Conservation (phyloP, 805 yeast species). For the Cephaloascus fragrans region DNA sequence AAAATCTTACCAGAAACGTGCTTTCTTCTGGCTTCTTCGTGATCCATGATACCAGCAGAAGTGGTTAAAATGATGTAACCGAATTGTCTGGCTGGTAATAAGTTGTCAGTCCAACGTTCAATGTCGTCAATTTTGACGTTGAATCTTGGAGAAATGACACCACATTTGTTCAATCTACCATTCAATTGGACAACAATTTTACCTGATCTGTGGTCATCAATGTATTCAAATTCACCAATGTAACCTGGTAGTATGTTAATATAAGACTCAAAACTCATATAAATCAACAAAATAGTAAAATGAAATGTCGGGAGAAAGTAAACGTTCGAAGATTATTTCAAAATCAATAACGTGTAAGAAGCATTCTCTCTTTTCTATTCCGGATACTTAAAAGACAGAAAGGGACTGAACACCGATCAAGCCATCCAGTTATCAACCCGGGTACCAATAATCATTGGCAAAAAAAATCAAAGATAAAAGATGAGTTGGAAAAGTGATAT, state of each 20-base stretch:
- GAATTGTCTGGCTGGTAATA: conserved; percentile 98
- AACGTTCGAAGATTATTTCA: conserved; percentile 35
- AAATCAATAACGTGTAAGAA: conserved; percentile 54
- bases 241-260: conserved; percentile 9
- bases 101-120: conserved; percentile 98
- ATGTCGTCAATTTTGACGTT: conserved; percentile 91
- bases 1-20: conserved; percentile 98
- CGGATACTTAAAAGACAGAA: conserved; percentile 98
- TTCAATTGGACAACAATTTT: conserved; percentile 36
- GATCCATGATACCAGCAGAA: conserved; percentile 99
- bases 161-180: conserved; percentile 98
- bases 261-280: background rate
- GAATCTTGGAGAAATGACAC: conserved; percentile 98
- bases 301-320: conserved; percentile 56
- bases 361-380: conserved; percentile 59
- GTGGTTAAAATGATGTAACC: conserved; percentile 97
- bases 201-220: conserved; percentile 26
- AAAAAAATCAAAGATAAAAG: conserved; percentile 1
- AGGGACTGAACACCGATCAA: conserved; percentile 80
- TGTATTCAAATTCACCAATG: conserved; percentile 26
- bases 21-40: conserved; percentile 99
- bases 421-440: conserved; percentile 99
- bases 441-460: conserved; percentile 13
- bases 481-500: background rate
- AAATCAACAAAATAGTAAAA: background rate